Evolutionary conservation across 177 flowering plant species (phyloP), one percentile per base, ranked within the genome.

Genomic region (Vitis hybrid): DNA sequence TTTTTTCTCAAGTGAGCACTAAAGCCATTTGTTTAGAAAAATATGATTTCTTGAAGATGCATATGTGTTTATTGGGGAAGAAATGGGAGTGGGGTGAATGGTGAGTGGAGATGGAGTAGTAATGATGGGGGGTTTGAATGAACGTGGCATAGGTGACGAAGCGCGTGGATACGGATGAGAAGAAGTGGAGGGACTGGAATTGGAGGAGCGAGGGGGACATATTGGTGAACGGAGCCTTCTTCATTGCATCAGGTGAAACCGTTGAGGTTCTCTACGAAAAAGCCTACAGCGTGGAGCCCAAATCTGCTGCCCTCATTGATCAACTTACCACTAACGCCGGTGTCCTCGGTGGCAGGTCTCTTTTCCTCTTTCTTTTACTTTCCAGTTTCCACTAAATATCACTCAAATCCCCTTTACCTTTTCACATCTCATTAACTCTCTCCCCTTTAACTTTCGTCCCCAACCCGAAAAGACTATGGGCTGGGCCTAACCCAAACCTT

Each of bases 131-230:
- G 0, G 46, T 40, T 27, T 27, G 30, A 27, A 27, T 27, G 18
- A 24, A 10, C 68, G 24, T 11, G 56, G 52, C 62, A 27, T 27
- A 79, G 85, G 79, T 83, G 51, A 83, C 84, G 2, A 83, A 83
- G 70, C 49, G 83, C 12, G 77, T 83, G 65, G 84, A 81, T 3
- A 78, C 84, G 16, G 70, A 6, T 3, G 79, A 79, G 11, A 64
- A 64, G 2, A 56, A 78, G 1, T 81, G 86, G 86, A 79, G 21
- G 61, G 81, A 52, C 1, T 83, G 86, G 86, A 81, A 81, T 35
- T 83, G 86, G 86, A 76, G 86, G 59, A 78, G 84, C 2, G 84
- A 83, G 32, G 86, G 86, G 6, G 86, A 81, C 67, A 67, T 78
- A 19, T 14, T 83, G 81, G 80, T 83, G 10, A 83, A 83, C 58